These are phyloP conservation scores for Stephanodiscus triporus DNA, from an alignment of 108 stramenopile species.

Conservation along the genomic window DNA sequence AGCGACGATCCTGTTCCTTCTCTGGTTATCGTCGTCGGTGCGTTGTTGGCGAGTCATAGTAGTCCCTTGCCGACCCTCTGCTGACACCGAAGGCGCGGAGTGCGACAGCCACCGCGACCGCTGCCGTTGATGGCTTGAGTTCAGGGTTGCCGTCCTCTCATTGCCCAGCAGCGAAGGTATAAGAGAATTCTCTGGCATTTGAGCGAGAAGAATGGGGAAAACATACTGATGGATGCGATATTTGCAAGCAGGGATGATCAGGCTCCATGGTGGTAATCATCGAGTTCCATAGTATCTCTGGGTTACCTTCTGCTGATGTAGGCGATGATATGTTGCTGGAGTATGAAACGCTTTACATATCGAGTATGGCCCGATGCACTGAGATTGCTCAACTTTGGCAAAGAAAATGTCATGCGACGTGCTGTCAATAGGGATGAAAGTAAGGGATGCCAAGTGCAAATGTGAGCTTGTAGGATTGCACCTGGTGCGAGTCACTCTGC, in stretches of 20 bases:
- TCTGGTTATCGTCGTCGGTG: no score
- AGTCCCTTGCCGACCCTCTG: no score
- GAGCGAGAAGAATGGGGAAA: conserved; percentile 61
- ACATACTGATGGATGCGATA: conserved; percentile 75
- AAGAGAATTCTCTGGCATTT: conserved; percentile 20
- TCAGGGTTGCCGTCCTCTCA: conserved; percentile 14
- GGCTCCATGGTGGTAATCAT: conserved; percentile 99
- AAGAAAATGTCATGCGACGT: conserved; percentile 50
- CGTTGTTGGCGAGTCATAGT: no score
- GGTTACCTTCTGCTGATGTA: conserved; percentile 20
- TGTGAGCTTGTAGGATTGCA: conserved; percentile 52
- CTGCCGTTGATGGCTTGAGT: conserved; percentile 55
- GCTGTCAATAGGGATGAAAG: conserved; percentile 30
- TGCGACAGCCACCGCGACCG: no score
- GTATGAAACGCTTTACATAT: conserved; percentile 38
- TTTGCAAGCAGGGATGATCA: conserved; percentile 99
- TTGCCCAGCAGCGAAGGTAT: background rate
- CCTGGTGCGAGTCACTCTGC: conserved; percentile 38
- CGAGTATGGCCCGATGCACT: conserved; percentile 47
- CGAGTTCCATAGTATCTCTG: conserved; percentile 66
- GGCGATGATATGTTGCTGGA: conserved; percentile 17
- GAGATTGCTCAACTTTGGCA: conserved; percentile 51
- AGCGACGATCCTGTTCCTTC: no score
- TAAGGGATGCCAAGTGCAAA: conserved; percentile 53
- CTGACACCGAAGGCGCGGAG: no score